A percentile compares a stretch with the other conserved stretches of the same genome.
Conservation (phyloP, 371 early-diverging fungal species). For the Rhizomucor pusillus region DNA sequence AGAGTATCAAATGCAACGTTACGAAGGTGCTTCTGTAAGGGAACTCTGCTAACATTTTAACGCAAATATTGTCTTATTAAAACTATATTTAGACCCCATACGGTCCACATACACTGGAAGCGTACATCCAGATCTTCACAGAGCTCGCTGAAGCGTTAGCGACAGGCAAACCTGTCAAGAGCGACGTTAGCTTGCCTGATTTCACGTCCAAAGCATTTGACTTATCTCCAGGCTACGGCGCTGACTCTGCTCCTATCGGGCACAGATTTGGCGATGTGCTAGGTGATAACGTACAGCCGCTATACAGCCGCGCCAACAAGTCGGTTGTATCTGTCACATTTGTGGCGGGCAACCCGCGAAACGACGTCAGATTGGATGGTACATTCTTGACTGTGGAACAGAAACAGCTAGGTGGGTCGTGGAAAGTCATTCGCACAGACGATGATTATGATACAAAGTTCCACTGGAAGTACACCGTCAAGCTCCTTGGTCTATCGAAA, state of each 20-base stretch:
- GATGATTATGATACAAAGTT: conserved; percentile 48
- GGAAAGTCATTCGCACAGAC: conserved; percentile 41
- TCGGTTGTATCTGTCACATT: conserved; percentile 40
- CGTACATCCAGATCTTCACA: conserved; percentile 51
- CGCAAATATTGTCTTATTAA: not conserved
- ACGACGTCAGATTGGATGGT: conserved; percentile 32
- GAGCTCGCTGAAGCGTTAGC: conserved; percentile 48
- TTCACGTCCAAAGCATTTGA: conserved; percentile 34
- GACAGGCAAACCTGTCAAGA: conserved; percentile 14
- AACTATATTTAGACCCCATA: conserved; percentile 45
- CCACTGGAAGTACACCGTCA: conserved; percentile 27
- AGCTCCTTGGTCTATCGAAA: conserved; percentile 31
- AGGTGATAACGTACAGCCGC: conserved; percentile 19
- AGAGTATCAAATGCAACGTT: conserved; percentile 66
- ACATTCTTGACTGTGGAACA: conserved; percentile 56
- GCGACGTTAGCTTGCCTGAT: conserved; percentile 27
- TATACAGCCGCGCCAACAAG: conserved; percentile 15
- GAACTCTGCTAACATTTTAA: not conserved
- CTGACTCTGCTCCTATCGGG: conserved; percentile 48
- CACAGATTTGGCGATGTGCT: conserved; percentile 48
- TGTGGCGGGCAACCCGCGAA: conserved; percentile 60
- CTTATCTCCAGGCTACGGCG: conserved; percentile 38
- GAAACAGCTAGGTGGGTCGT: conserved; percentile 22
- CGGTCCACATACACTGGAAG: conserved; percentile 61
- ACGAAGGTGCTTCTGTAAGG: conserved; percentile 61